Base-by-base conservation (phyloP, 2,329 filamentous ascomycete genomes). In the Hypoxylon sp. region DNA sequence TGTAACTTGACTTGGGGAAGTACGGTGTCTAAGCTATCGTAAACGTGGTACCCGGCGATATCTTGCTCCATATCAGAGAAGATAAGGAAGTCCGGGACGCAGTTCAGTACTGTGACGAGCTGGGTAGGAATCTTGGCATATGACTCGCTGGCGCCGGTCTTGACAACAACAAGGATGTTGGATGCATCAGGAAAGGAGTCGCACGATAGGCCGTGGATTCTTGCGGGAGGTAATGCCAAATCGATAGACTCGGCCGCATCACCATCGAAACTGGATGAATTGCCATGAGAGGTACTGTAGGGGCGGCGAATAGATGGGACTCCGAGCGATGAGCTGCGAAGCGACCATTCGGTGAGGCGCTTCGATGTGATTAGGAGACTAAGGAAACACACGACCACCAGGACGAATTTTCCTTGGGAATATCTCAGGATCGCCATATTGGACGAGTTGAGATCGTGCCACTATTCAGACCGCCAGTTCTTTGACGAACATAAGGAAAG, bases 41-140 rank as follows among this genome's bases (percentile, higher is more conserved):
- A 76, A 51, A 86, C 76, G 25, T 80, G 75, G 58, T 80, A 76
- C 4, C 82, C 83, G 6, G 78, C 83, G 34, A 87, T 79, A 7
- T 76, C 77, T 72, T 86, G 81, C 25, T 82, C 80, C 62, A 89
- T 79, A 69, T 91, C 88, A 41, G 85, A 85, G 75, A 88, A 91
- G 72, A 89, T 79, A 56, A 88, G 80, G 60, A 83, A 85, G 53
- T 87, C 80, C 52, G 80, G 77, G 7, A 84, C 72, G 69, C 86
- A 88, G 55, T 80, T 80, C 9, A 87, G 79, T 0, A 81, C 81
- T 5, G 86, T 87, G 72, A 86, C 77, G 21, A 88, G 79, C 70
- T 88, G 86, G 2, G 83, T 86, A 1, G 86, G 85, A 2, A 89
- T 75, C 49, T 82, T 84, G 30, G 82, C 78, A 63, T 81, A 85